Percentiles rank a stretch among this genome's conserved stretches.
Conservation (phyloP, 768 basidiomycete genomes). For the Tricholoma terreum region DNA sequence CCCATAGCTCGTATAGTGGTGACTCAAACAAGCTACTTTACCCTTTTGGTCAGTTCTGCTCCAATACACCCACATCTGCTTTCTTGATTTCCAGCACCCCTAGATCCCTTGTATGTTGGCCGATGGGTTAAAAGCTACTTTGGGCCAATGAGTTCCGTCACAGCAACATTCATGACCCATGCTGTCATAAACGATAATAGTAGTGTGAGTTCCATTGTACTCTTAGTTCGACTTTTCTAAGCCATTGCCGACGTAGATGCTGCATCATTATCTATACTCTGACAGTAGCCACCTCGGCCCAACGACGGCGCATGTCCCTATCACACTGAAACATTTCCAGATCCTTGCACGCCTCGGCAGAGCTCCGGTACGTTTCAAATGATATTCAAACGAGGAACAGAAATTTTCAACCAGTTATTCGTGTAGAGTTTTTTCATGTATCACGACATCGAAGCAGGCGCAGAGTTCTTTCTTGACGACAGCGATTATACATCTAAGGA, state of each 20-base stretch:
- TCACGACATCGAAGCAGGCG: conserved; percentile 60
- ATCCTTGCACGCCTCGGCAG: conserved; percentile 66
- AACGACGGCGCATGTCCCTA: conserved; percentile 46
- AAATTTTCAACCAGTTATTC: neutral
- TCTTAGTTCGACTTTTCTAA: neutral
- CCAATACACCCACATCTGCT: neutral
- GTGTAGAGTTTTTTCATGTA: conserved; percentile 51
- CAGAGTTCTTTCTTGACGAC: conserved; percentile 68
- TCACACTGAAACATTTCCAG: conserved; percentile 76
- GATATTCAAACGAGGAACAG: neutral
- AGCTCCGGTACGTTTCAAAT: conserved; percentile 46
- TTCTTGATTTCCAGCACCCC: neutral
- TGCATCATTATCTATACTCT: conserved; percentile 40
- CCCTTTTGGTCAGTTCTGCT: conserved; percentile 48
- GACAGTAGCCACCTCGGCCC: conserved; percentile 23
- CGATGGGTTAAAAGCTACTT: conserved; percentile 59
- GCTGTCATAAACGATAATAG: conserved; percentile 66
- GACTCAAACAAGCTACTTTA: conserved; percentile 52
- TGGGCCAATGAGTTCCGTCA: conserved; percentile 52
- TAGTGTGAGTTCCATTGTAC: conserved; percentile 28
- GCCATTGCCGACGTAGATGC: conserved; percentile 34
- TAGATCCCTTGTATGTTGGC: conserved; percentile 58
- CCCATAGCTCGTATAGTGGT: conserved; percentile 36
- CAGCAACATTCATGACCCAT: conserved; percentile 70
- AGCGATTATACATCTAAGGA: conserved; percentile 56